phyloP scores from a whole-genome alignment of 208 protist genomes.

The Leishmania aethiopica region DNA sequence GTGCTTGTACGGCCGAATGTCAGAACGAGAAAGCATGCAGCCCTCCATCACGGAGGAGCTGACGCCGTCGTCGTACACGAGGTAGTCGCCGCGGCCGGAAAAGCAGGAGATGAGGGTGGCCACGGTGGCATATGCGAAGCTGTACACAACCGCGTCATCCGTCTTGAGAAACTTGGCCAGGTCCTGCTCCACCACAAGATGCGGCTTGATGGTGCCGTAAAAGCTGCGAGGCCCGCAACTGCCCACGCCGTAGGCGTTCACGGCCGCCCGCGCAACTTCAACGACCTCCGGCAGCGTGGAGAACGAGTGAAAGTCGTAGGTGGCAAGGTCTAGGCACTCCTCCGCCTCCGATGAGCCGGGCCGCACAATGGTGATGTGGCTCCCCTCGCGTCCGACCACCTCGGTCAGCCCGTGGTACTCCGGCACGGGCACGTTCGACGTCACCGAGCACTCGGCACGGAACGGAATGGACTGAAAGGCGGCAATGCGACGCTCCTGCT shows the following conservation, averaged over 20 bases:
- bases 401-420: slow-evolving; percentile 46
- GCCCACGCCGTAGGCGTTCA: slow-evolving; percentile 96
- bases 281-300: slow-evolving; percentile 82
- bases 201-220: slow-evolving; percentile 97
- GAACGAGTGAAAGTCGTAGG: slow-evolving; percentile 95
- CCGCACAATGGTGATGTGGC: slow-evolving; percentile 58
- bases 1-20: slow-evolving; percentile 92
- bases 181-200: slow-evolving; percentile 93
- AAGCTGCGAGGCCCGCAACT: slow-evolving; percentile 98
- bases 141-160: slow-evolving; percentile 94
- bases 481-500: slow-evolving; percentile 78
- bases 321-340: slow-evolving; percentile 90
- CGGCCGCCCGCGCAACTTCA: slow-evolving; percentile 75
- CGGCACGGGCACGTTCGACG: slow-evolving; percentile 49
- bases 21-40: slow-evolving; percentile 85
- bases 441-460: slow-evolving; percentile 38
- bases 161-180: slow-evolving; percentile 91
- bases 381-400: slow-evolving; percentile 56
- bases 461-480: slow-evolving; percentile 69
- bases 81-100: slow-evolving; percentile 89
- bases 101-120: slow-evolving; percentile 96
- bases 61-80: slow-evolving; percentile 92
- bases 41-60: slow-evolving; percentile 89
- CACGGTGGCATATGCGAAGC: slow-evolving; percentile 95
- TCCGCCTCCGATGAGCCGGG: slow-evolving; percentile 27